A percentile compares a stretch with the other conserved stretches of the same genome.
Evolutionary conservation across 352 stramenopile species (phyloP).

Genomic region (Globisporangium rhizosaccharum): DNA sequence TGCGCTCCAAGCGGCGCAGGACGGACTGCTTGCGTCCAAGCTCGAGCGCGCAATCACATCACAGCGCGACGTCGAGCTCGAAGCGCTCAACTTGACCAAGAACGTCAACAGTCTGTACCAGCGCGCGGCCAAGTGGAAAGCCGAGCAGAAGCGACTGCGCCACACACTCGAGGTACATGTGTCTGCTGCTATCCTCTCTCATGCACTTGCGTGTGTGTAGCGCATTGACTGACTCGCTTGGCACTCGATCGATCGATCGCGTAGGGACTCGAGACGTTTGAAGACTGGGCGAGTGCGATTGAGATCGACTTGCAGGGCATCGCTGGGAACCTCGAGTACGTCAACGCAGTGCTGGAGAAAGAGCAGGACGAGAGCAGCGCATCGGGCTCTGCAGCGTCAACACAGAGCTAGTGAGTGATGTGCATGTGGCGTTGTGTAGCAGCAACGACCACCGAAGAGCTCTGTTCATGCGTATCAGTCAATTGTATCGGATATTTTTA

Average conservation of each 20-base stretch:
- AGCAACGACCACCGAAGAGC: background rate
- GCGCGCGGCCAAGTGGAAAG: constrained; percentile 57
- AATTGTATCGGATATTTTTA: no score
- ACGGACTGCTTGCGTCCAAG: constrained; percentile 31
- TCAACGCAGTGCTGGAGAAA: constrained; percentile 58
- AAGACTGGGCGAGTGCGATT: constrained; percentile 38
- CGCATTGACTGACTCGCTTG: background rate
- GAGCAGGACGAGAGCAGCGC: constrained; percentile 18
- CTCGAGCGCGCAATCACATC: constrained; percentile 44
- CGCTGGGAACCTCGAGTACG: constrained; percentile 65
- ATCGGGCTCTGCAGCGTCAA: background rate
- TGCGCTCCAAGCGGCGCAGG: constrained; percentile 34
- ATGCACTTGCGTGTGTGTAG: no score
- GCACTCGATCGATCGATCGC: background rate
- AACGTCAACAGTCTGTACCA: constrained; percentile 55
- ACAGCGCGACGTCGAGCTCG: constrained; percentile 55
- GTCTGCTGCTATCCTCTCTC: background rate
- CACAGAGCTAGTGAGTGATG: no score
- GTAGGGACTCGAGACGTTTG: constrained; percentile 48
- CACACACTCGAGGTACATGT: constrained; percentile 26
- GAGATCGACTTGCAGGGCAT: constrained; percentile 49
- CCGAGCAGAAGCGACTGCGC: constrained; percentile 56
- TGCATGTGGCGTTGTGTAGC: background rate
- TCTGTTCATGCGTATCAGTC: no score
- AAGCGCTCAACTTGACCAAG: constrained; percentile 53